phyloP scores from a whole-genome alignment of 306 rosid species.

The Vigna reflexopilosa region DNA sequence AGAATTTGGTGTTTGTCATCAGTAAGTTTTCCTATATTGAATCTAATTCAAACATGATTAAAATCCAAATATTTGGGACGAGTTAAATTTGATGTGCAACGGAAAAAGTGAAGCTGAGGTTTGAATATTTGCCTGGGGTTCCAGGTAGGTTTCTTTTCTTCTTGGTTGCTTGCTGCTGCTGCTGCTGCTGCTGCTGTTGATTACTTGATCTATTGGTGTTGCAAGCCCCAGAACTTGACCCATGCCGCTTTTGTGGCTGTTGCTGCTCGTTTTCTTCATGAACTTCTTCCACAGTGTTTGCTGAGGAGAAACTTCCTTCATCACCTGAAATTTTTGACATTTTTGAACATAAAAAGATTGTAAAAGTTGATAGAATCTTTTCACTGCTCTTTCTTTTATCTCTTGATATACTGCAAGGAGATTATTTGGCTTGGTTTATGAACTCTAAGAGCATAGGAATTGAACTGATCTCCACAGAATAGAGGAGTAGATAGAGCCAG shows the following conservation, averaged over 20 bases:
- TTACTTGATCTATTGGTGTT: slow-evolving; percentile 50
- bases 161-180: slow-evolving; percentile 53
- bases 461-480: too few relatives aligned
- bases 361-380: slow-evolving; percentile 27
- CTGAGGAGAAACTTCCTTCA: slow-evolving; percentile 72
- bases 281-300: slow-evolving; percentile 59
- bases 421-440: too few relatives aligned
- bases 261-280: slow-evolving; percentile 48
- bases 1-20: background rate
- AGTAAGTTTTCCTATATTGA: background rate
- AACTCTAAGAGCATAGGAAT: too few relatives aligned
- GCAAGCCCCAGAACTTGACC: slow-evolving; percentile 46
- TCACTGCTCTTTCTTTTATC: slow-evolving; percentile 13
- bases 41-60: background rate
- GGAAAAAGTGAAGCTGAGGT: background rate
- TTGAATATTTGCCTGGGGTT: slow-evolving; percentile 71
- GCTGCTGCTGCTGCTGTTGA: slow-evolving; percentile 28
- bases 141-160: slow-evolving; percentile 88
- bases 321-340: slow-evolving; percentile 80
- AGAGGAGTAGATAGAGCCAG: too few relatives aligned
- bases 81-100: slow-evolving; percentile 4
- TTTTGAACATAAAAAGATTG: slow-evolving; percentile 24
- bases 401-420: background rate
- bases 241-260: slow-evolving; percentile 46
- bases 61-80: background rate